Percentiles rank a stretch among this genome's conserved stretches.
These are phyloP conservation scores for Lobosporangium transversale DNA, from an alignment of 192 early-diverging fungal genomes.

Conservation along the genomic window DNA sequence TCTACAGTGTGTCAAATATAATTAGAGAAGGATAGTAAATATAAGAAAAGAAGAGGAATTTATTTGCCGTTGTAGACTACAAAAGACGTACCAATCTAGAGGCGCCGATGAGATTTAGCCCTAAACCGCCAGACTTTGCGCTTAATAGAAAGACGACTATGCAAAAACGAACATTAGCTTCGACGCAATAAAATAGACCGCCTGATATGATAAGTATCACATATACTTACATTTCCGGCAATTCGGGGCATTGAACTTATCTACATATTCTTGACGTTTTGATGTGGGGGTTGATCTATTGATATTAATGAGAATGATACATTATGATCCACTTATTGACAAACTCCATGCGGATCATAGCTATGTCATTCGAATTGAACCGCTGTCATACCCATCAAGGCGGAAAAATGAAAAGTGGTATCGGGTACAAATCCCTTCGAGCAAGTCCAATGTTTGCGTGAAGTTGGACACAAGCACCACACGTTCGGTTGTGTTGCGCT, in stretches of 20 bases:
- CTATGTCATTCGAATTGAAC: no score
- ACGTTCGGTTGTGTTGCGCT: conserved; percentile 54
- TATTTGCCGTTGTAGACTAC: no score
- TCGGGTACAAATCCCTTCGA: conserved; percentile 56
- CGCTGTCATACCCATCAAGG: conserved; percentile 74
- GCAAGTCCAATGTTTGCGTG: conserved; percentile 69
- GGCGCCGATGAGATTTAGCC: conserved; percentile 69
- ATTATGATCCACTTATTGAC: no score
- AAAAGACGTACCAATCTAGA: conserved; percentile 55
- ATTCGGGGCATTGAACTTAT: conserved; percentile 60
- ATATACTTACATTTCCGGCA: conserved; percentile 31
- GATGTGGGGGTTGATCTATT: conserved; percentile 22
- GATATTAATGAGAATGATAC: background rate
- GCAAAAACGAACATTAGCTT: background rate
- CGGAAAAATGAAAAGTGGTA: conserved; percentile 53
- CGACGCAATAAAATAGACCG: no score
- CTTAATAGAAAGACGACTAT: conserved; percentile 62
- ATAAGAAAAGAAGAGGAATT: background rate
- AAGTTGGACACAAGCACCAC: conserved; percentile 78
- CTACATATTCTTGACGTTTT: conserved; percentile 55
- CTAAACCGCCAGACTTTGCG: conserved; percentile 69
- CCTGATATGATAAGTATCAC: no score
- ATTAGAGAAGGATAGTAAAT: background rate
- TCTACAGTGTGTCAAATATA: conserved; percentile 12
- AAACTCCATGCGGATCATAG: no score